phyloP scores from a whole-genome alignment of 1,284 basidiomycete genomes.

The Malassezia nana region DNA sequence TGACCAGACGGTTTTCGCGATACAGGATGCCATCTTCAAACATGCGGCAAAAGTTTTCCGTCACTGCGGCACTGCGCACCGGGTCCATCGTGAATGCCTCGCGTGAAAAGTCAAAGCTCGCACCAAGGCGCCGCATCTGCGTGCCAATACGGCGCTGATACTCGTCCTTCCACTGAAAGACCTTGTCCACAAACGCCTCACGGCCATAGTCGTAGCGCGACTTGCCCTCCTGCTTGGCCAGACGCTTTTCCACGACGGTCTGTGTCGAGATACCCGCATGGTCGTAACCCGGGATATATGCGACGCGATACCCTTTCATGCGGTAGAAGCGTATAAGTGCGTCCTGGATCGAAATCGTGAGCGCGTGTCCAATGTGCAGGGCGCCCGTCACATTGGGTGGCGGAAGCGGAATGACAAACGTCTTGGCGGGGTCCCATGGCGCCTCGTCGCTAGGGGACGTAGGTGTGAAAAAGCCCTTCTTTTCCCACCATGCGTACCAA shows the following conservation, averaged over 20 bases:
- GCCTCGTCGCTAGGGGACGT: constrained; percentile 40
- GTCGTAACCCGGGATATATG: constrained; percentile 91
- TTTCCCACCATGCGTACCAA: constrained; percentile 98
- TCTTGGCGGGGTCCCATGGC: constrained; percentile 44
- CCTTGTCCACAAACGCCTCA: constrained; percentile 79
- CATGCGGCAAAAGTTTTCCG: constrained; percentile 80
- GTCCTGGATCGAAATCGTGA: constrained; percentile 89
- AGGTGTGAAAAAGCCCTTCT: constrained; percentile 81
- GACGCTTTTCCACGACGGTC: constrained; percentile 87
- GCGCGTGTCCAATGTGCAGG: constrained; percentile 89
- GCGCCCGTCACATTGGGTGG: constrained; percentile 98
- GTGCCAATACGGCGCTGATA: constrained; percentile 84
- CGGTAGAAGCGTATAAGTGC: constrained; percentile 50
- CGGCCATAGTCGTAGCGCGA: constrained; percentile 88
- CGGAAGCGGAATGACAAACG: constrained; percentile 80
- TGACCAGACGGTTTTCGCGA: constrained; percentile 91
- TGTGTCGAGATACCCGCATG: constrained; percentile 98
- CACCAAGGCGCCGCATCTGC: constrained; percentile 80
- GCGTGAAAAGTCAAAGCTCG: constrained; percentile 86
- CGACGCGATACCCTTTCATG: constrained; percentile 84
- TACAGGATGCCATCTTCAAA: constrained; percentile 91
- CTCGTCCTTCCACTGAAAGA: constrained; percentile 95
- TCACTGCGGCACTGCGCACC: constrained; percentile 60
- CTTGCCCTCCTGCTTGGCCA: constrained; percentile 72
- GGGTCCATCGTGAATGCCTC: constrained; percentile 93